Evolutionary conservation across 352 stramenopile genomes (phyloP), one percentile per base, ranked within the genome.

Genomic region (Phytopythium oedochilum): DNA sequence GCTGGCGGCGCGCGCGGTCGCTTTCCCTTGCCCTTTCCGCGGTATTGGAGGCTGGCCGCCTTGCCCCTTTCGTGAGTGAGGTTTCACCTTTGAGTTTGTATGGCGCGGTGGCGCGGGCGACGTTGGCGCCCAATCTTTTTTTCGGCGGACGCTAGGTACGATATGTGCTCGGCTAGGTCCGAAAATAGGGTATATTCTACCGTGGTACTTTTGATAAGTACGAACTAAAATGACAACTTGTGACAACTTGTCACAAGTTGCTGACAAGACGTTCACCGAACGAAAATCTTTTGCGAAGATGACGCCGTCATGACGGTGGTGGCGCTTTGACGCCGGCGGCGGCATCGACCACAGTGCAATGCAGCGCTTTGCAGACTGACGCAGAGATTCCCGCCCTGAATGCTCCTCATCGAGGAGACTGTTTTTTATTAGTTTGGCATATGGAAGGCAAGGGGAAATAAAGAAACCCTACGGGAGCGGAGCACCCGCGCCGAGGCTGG

Each of bases 101-200:
- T 46, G 40, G 40, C 11, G 20, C 3, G 5, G 18, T 43, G 36
- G 28, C 31, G n/a, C 50, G 25, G 42, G 36, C 36, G 32, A 22
- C 38, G 25, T 61, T 65, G 35, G 29, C 23, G 43, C 39, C 53
- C 54, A 73, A 63, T 73, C 53, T 59, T 55, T 58, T 54, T 32
- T 9, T 20, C 23, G 6, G 47, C 2, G 12, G 40, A 12, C 23
- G 6, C 26, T 0, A 23, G 17, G 31, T 64, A 70, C 60, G 34
- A 35, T 12, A 2, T 11, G 12, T 22, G 0, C n/a, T 28, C 52
- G 12, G 18, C 23, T 64, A 83, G 66, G 70, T 83, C 61, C 70
- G 70, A 73, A 40, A 31, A 39, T 51, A 18, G 46, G 8, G 29
- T 32, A 18, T 28, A 7, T 7, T 7, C 3, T 9, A 45, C 39